Evolutionary conservation across 495 filamentous ascomycete genomes (phyloP), one percentile per base, ranked within the genome.

Genomic region (Aspergillus diversus): DNA sequence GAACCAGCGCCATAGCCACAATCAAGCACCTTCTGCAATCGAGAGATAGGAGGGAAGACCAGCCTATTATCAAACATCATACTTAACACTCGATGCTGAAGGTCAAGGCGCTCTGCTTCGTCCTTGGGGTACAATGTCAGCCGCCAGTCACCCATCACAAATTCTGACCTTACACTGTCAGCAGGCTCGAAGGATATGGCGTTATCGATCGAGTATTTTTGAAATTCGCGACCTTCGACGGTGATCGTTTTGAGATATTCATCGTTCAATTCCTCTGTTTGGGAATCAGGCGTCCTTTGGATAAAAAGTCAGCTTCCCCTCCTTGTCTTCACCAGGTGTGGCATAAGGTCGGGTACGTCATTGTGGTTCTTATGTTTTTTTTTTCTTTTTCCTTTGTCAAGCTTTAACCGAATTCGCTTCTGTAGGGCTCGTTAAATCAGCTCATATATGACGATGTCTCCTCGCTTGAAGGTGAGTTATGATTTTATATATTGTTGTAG

Each of bases 101-200:
- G 77, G 46, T 89, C 81, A 37, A 95, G 82, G 53, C 92, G 84
- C 50, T 94, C 86, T 62, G 88, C 85, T 77, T 97, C 94, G 66
- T 89, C 88, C 94, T 98, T 64, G 13, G 51, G 32, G 9, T 33
- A 33, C 50, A n/a, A 46, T 15, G n/a, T 35, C 34, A 49, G 15
- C 21, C 47, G 13, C 16, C 31, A 49, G 16, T 3, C n/a, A 32
- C 35, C 5, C 6, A 48, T 33, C 33, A 54, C 31, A 8, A 31
- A 15, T 8, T 4, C 21, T n/a, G 16, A n/a, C 42, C 79, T 73
- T 82, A 96, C 94, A 79, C 94, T 89, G 75, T 98, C 94, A 21
- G 95, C 81, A 2, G 94, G 94, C 35, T 87, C 86, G 65, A 92
- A 90, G 67, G 92, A 93, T 64, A 88, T 86, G 39, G 78, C 79